These are phyloP conservation scores for Phytophthora citricola DNA, from an alignment of 352 stramenopile genomes.

Conservation along the genomic window DNA sequence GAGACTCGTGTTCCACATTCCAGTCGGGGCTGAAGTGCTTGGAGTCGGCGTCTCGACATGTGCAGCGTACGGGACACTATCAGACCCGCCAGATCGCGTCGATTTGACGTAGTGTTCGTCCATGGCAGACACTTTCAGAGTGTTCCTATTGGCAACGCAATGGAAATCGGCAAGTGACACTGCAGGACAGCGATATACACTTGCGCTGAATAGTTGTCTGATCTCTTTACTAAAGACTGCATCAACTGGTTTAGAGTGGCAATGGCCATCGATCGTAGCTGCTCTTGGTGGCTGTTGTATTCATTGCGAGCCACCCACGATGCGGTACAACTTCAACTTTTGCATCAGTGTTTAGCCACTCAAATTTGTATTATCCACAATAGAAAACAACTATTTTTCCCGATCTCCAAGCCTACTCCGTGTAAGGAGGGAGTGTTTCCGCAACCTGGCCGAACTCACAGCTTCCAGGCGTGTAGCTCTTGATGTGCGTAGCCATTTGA, in stretches of 20 bases:
- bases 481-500: conserved; percentile 64
- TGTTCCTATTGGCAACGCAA: background rate
- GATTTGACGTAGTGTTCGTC: conserved; percentile 29
- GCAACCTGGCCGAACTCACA: conserved; percentile 42
- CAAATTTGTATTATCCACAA: conserved; percentile 11
- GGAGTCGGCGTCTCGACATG: conserved; percentile 12
- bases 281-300: conserved; percentile 24
- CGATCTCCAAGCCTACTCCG: conserved; percentile 11
- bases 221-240: background rate
- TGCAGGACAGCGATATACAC: conserved; percentile 6
- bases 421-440: conserved; percentile 47
- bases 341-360: background rate
- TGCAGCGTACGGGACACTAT: conserved; percentile 15
- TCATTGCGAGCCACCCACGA: conserved; percentile 20
- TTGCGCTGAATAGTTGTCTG: background rate
- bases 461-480: conserved; percentile 56
- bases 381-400: conserved; percentile 1
- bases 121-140: conserved; percentile 1
- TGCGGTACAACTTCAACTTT: conserved; percentile 19
- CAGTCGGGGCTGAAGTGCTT: background rate
- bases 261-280: conserved; percentile 13
- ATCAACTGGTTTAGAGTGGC: background rate
- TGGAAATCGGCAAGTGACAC: conserved; percentile 22
- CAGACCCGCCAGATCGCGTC: conserved; percentile 17
- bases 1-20: conserved; percentile 37